phyloP scores from a whole-genome alignment of 2,329 filamentous ascomycete species.

The Hypoxylon sp. region DNA sequence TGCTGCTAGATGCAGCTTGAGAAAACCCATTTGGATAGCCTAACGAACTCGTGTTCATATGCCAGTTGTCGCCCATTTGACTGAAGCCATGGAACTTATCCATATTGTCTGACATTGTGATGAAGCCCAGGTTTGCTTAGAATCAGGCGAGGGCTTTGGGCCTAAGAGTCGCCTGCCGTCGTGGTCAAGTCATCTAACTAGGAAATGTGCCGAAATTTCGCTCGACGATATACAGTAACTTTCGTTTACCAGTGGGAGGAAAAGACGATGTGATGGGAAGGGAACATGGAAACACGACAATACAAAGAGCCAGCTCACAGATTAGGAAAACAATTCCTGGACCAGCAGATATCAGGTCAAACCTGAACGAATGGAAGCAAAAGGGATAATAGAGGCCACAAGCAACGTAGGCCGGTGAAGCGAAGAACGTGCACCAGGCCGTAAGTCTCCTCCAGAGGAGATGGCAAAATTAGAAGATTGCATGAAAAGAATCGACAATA shows the following conservation, averaged over 20 bases:
- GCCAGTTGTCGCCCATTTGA: conserved; percentile 47
- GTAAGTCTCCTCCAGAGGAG: conserved; percentile 52
- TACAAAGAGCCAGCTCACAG: conserved; percentile 56
- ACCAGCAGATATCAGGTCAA: conserved; percentile 54
- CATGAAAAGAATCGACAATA: conserved; percentile 49
- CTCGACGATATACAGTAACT: conserved; percentile 47
- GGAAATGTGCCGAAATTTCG: conserved; percentile 50
- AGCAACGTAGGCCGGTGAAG: conserved; percentile 49
- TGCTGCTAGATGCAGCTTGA: conserved; percentile 52
- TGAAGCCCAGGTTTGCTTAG: conserved; percentile 42
- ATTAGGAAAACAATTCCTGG: conserved; percentile 61
- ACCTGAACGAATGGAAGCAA: conserved; percentile 54
- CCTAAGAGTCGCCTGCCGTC: conserved; percentile 49
- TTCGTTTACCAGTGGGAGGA: conserved; percentile 31
- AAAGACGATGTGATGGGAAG: conserved; percentile 46
- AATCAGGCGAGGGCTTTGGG: conserved; percentile 51
- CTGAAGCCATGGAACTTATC: conserved; percentile 46
- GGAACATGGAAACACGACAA: conserved; percentile 46
- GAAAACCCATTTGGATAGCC: conserved; percentile 46
- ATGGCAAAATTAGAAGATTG: conserved; percentile 47
- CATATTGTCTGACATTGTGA: conserved; percentile 46
- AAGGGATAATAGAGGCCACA: conserved; percentile 47
- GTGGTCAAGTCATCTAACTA: conserved; percentile 62
- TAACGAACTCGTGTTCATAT: conserved; percentile 47
- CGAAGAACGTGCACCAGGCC: conserved; percentile 52